Percentiles rank a stretch among this genome's conserved stretches.
Conservation (phyloP, 202 grass and related monocot species). For the Hordeum pubiflorum region DNA sequence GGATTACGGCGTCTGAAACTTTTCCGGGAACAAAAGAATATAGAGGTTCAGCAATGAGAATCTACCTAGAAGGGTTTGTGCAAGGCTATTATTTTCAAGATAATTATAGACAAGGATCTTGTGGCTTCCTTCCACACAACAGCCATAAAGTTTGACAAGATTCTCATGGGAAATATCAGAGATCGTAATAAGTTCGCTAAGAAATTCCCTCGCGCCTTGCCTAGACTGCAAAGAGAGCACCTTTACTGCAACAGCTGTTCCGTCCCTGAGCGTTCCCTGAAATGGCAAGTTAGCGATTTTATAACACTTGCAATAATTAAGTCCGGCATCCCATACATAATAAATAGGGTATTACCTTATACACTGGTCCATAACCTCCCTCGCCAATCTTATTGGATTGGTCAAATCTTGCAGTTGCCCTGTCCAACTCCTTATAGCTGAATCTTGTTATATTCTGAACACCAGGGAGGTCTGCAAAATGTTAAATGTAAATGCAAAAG, state of each 20-base stretch:
- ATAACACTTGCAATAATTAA: neutral
- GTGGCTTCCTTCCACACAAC: constrained; percentile 65
- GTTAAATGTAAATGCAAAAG: neutral
- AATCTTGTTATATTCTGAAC: constrained; percentile 50
- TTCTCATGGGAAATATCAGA: constrained; percentile 67
- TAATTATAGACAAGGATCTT: constrained; percentile 84
- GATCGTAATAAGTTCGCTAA: constrained; percentile 58
- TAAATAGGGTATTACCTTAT: constrained; percentile 45
- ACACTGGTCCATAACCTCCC: constrained; percentile 82
- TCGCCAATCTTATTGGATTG: constrained; percentile 62
- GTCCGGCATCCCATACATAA: neutral
- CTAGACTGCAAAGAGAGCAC: constrained; percentile 68
- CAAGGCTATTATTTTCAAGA: constrained; percentile 86
- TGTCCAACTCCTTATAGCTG: constrained; percentile 58
- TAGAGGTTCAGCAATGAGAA: constrained; percentile 3
- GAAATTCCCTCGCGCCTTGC: constrained; percentile 74
- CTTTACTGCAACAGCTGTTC: constrained; percentile 74
- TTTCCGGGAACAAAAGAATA: neutral
- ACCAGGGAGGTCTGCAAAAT: constrained; percentile 41
- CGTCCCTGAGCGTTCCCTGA: constrained; percentile 73
- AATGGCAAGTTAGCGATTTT: constrained; percentile 17
- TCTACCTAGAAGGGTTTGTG: constrained; percentile 65
- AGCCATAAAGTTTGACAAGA: constrained; percentile 74
- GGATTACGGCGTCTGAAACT: neutral
- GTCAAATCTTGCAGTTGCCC: constrained; percentile 55